Evolutionary conservation across 179 eudicot genomes (phyloP).

Genomic region (Amaranthus tricolor): DNA sequence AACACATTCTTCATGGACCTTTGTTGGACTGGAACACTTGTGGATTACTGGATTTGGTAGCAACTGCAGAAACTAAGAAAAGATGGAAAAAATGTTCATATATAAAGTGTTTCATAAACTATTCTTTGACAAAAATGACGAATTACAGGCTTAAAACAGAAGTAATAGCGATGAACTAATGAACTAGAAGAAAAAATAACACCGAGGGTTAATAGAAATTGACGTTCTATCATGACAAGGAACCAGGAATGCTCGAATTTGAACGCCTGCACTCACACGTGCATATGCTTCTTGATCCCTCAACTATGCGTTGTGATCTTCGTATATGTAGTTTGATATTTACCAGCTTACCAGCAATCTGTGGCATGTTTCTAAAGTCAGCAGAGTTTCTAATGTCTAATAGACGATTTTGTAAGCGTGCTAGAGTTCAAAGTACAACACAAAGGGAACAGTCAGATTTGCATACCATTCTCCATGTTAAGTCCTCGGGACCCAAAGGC

Average conservation of each 20-base stretch:
- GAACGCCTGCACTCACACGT: conserved; percentile 70
- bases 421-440: not conserved
- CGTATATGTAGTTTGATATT: conserved; percentile 86
- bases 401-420: not conserved
- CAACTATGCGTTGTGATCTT: conserved; percentile 76
- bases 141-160: conserved; percentile 12
- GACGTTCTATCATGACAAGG: conserved; percentile 27
- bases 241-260: conserved; percentile 40
- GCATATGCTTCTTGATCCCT: conserved; percentile 75
- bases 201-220: not conserved
- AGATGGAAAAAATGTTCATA: not conserved
- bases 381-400: not conserved
- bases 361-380: conserved; percentile 27
- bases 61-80: not conserved
- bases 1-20: too few relatives aligned
- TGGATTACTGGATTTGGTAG: not conserved
- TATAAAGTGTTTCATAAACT: not conserved
- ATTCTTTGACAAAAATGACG: not conserved
- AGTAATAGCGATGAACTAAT: conserved; percentile 8
- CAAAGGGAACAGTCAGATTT: conserved; percentile 3
- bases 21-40: too few relatives aligned
- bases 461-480: conserved; percentile 95
- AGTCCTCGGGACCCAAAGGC: conserved; percentile 92
- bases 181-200: conserved; percentile 14
- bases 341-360: conserved; percentile 89